Evolutionary conservation across 768 basidiomycete species (phyloP), one percentile per base, ranked within the genome.

Genomic region (Suillus clintonianus): DNA sequence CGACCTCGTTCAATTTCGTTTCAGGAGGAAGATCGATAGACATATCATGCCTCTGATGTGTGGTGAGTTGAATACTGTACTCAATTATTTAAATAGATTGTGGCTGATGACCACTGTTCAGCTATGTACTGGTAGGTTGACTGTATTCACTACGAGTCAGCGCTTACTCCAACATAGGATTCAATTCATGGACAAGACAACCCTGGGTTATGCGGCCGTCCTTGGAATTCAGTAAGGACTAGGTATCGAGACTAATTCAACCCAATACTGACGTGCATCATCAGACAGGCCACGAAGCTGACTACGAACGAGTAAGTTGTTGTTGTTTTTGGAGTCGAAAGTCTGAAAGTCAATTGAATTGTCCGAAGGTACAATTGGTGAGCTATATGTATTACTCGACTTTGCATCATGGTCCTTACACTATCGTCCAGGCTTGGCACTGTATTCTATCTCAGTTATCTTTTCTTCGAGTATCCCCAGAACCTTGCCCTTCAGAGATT

Each of bases 151-250:
- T 6, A 32, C 32, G 14, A 30, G 15, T 56, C 1, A 53, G 19
- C 24, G 19, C 50, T 53, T 36, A 59, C 7, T 19, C 22, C 8
- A 15, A 36, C 27, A 13, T 64, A 85, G 87, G 82, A 82, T 89
- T n/a, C 87, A 88, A 70, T 88, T 85, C 64, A 88, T 89, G 85
- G 87, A 89, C 67, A 88, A 89, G 76, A 86, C 84, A 3, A 89
- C 87, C 1, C 73, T 89, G 8, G 86, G 86, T 4, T 82, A 80
- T 64, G 70, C 87, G 2, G 84, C 87, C 6, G 87, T 89, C 63
- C 77, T 89, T 56, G 88, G 88, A 3, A 89, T 90, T 68, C 78
- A 78, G 88, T 86, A 22, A 36, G 80, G 66, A 34, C 17, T 53
- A 14, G n/a, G 22, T 32, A 37, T 47, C 45, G 14, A 57, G 22